Conservation (phyloP, 2,329 filamentous ascomycete species). For the Penicillium sp. region DNA sequence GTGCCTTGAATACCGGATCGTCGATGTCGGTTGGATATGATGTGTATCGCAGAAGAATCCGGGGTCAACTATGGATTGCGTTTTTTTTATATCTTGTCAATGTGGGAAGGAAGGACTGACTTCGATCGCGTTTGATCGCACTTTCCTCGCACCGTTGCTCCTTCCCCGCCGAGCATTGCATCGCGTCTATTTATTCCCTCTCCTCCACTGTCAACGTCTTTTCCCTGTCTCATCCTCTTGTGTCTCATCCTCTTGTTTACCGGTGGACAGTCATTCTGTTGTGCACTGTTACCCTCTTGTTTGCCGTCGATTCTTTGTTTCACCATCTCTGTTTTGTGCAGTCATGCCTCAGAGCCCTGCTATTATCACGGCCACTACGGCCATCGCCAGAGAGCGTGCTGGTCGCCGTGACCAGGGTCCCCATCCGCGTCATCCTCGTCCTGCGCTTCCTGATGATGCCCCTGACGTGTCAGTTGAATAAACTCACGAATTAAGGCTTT, state of each 20-base stretch:
- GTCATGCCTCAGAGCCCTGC: not conserved
- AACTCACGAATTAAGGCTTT: not conserved
- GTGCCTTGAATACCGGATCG: not conserved
- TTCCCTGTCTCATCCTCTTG: not conserved
- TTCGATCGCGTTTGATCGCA: not conserved
- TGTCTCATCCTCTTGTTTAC: not conserved
- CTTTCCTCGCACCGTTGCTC: not conserved
- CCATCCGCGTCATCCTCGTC: slow-evolving; percentile 1
- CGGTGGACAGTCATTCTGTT: not conserved
- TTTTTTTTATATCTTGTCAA: not conserved
- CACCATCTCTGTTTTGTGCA: not conserved
- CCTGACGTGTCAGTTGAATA: slow-evolving; percentile 20
- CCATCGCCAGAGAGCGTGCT: slow-evolving; percentile 17
- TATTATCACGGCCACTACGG: slow-evolving; percentile 10
- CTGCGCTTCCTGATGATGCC: slow-evolving; percentile 11
- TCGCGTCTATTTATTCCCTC: not conserved
- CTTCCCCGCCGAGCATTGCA: not conserved
- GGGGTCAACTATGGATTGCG: not conserved
- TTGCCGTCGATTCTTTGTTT: not conserved
- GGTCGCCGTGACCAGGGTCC: slow-evolving; percentile 6
- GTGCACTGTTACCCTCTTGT: not conserved
- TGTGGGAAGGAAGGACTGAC: not conserved
- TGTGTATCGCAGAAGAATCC: not conserved
- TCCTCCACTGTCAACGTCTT: not conserved
- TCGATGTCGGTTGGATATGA: not conserved